A percentile compares a stretch with the other conserved stretches of the same genome.
phyloP scores from a whole-genome alignment of 2,329 filamentous ascomycete species.

The Ilyonectria sp. region DNA sequence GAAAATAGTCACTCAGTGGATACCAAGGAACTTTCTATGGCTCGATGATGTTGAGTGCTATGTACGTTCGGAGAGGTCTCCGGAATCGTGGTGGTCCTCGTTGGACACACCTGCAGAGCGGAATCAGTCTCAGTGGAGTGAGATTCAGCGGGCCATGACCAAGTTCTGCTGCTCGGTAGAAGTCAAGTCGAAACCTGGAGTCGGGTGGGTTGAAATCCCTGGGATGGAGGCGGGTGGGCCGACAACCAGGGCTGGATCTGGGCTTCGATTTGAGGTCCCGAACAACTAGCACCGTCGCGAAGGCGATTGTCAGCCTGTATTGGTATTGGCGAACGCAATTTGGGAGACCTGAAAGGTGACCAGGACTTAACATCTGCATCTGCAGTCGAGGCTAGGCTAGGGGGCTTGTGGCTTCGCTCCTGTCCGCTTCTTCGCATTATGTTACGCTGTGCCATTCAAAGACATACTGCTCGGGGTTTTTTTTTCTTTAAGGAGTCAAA shows the following conservation, averaged over 20 bases:
- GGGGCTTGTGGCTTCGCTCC: too few species aligned
- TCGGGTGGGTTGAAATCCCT: neutral
- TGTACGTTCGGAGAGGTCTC: neutral
- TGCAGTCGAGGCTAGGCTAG: too few species aligned
- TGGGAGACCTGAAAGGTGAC: neutral
- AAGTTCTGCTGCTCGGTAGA: slow-evolving; percentile 17
- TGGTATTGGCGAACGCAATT: neutral
- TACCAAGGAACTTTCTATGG: slow-evolving; percentile 7
- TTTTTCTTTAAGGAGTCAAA: too few species aligned
- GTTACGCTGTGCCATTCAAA: too few species aligned
- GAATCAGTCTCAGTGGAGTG: neutral
- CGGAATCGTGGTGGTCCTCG: slow-evolving; percentile 6
- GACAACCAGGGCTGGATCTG: neutral
- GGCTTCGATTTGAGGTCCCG: neutral
- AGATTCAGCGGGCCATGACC: slow-evolving; percentile 10
- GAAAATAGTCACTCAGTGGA: neutral
- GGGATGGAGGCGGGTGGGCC: neutral
- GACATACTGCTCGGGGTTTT: too few species aligned
- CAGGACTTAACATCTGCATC: too few species aligned
- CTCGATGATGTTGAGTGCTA: neutral
- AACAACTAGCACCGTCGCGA: neutral
- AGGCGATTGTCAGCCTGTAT: neutral
- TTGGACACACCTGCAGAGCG: neutral
- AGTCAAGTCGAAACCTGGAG: slow-evolving; percentile 15
- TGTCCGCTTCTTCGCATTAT: too few species aligned